These are phyloP conservation scores for Rhizophora mangle DNA, from an alignment of 345 rosid genomes.

Conservation along the genomic window DNA sequence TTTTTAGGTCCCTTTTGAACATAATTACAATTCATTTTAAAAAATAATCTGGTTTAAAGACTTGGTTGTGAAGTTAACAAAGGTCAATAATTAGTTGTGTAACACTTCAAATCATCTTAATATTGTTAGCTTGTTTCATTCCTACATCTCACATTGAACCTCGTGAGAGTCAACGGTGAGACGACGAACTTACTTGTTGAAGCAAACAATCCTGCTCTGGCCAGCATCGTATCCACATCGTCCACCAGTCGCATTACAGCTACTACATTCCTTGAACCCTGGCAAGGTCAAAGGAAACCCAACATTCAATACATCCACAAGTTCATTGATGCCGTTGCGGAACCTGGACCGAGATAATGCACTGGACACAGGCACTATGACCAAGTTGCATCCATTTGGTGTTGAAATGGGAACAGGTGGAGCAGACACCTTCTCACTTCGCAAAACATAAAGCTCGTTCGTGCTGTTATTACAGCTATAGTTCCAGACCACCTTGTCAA, in stretches of 20 bases:
- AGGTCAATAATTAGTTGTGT: no score
- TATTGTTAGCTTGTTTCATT: no score
- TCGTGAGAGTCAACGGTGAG: no score
- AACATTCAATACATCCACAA: conserved; percentile 4
- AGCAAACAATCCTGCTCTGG: conserved; percentile 15
- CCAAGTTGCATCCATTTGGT: conserved; percentile 19
- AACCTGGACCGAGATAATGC: background rate
- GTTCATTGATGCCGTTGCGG: background rate
- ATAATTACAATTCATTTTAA: no score
- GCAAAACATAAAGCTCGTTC: background rate
- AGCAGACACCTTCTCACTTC: background rate
- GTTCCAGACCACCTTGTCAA: conserved; percentile 6
- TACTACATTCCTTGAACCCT: conserved; percentile 10
- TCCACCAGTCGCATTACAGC: conserved; percentile 15
- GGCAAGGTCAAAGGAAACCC: conserved; percentile 37
- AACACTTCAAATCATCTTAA: no score
- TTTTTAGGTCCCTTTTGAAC: no score
- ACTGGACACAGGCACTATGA: conserved; percentile 20
- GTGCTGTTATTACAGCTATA: conserved; percentile 13
- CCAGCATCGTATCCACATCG: conserved; percentile 28
- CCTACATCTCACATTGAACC: no score
- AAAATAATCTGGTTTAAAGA: no score
- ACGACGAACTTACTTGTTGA: conserved; percentile 19
- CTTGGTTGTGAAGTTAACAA: no score
- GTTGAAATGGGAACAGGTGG: background rate